Evolutionary conservation across 164 flowering plant species (phyloP), one percentile per base, ranked within the genome.

Genomic region (Chloranthus sessilifolius): DNA sequence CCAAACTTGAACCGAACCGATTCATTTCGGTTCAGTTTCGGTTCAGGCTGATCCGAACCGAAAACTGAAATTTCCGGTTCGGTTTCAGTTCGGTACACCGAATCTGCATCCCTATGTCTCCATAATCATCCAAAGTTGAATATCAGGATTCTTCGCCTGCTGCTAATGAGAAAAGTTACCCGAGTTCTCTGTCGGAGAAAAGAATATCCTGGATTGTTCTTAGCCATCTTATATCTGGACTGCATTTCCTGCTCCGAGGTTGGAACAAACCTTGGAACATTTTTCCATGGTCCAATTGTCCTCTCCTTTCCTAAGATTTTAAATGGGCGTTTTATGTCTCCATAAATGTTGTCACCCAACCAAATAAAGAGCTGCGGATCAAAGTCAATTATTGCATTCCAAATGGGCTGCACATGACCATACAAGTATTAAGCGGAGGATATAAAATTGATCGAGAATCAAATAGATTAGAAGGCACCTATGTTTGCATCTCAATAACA

Each of bases 201-300:
- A 35, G 82, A 59, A 58, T 82, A 85, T 26, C 78, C 84, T 47
- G 78, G 81, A 65, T 63, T 74, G 20, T 43, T 50, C 60, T 82
- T 85, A 7, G 73, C 78, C 58, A 30, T 59, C 17, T 59, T 27
- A 64, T 80, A 85, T 50, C 49, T 78, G 25, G 61, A 53, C 15
- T 55, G 52, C 79, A 85, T 54, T 56, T 85, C 87, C 37, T 68
- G 56, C 55, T 71, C 68, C 4, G 87, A 68, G 25, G 71, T 58
- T 56, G 89, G 89, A 17, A 71, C 47, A 56, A 85, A 85, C 52
- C 81, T 66, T 3, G 77, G 83, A 50, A 49, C 75, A 77, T 80
- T 85, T 64, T 82, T 85, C 95, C 89, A 85, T 1, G 89, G 95
- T 4, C 95, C 95, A 60, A 85, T 65, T 4, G 87, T 82, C 64